phyloP scores from a whole-genome alignment of 306 rosid species.

The Urtica urens region DNA sequence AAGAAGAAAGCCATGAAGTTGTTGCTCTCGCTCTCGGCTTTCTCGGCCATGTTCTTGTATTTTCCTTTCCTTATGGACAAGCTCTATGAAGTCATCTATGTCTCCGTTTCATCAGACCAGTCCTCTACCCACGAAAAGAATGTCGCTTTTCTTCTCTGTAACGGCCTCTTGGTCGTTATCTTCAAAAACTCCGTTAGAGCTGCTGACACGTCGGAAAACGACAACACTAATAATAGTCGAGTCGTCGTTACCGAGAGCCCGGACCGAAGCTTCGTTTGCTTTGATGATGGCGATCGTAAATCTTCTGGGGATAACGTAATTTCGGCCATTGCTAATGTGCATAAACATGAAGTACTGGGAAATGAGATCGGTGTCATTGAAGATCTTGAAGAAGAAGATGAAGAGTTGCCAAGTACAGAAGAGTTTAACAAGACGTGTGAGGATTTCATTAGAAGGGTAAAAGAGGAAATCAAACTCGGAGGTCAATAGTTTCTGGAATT shows the following conservation, averaged over 20 bases:
- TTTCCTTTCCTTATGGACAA: constrained; percentile 22
- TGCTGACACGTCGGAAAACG: constrained; percentile 11
- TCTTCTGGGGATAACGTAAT: too few species aligned
- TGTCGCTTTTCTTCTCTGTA: constrained; percentile 56
- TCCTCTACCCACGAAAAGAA: constrained; percentile 29
- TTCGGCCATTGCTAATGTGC: neutral
- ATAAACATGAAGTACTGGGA: neutral
- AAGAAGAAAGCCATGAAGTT: constrained; percentile 21
- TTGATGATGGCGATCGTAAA: too few species aligned
- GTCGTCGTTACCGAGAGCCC: neutral
- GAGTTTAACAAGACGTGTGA: constrained; percentile 75
- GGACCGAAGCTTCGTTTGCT: neutral
- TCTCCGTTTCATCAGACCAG: constrained; percentile 22
- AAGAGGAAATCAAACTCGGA: constrained; percentile 35
- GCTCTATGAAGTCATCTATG: constrained; percentile 7
- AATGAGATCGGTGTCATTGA: neutral
- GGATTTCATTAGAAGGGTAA: constrained; percentile 62
- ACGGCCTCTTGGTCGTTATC: constrained; percentile 41
- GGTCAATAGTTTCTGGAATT: constrained; percentile 17
- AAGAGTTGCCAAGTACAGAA: constrained; percentile 26
- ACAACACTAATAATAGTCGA: neutral
- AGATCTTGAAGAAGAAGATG: constrained; percentile 7
- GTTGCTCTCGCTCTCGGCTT: constrained; percentile 26
- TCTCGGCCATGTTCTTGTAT: constrained; percentile 12
- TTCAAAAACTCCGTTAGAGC: constrained; percentile 32